These are phyloP conservation scores for Thermoascus crustaceus DNA, from an alignment of 2,329 filamentous ascomycete species.

Conservation along the genomic window DNA sequence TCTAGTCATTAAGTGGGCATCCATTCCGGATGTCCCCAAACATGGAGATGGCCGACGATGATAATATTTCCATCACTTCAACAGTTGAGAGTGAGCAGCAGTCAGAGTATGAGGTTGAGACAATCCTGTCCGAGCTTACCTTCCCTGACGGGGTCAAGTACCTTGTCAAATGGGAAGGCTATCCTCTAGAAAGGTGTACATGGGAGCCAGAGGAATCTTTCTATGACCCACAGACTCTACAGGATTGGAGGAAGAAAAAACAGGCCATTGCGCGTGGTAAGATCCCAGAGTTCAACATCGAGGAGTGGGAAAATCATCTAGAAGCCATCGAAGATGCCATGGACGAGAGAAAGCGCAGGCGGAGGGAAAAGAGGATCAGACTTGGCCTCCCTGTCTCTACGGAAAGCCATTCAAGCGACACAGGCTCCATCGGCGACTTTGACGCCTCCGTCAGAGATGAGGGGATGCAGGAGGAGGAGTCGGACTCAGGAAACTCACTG, in stretches of 20 bases:
- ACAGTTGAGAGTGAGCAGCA: conserved; percentile 38
- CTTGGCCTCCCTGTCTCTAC: conserved; percentile 10
- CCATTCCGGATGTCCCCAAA: not conserved
- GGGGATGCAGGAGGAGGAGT: too few relatives aligned
- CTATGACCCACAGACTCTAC: conserved; percentile 26
- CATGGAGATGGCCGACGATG: conserved; percentile 29
- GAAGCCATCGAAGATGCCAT: conserved; percentile 14
- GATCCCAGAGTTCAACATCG: conserved; percentile 24
- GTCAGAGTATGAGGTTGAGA: conserved; percentile 43
- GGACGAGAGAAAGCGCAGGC: conserved; percentile 18
- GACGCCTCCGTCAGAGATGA: too few relatives aligned
- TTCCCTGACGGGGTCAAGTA: conserved; percentile 36
- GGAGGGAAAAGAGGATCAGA: conserved; percentile 20
- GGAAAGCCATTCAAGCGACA: not conserved
- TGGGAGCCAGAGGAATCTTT: conserved; percentile 45
- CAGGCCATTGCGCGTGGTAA: conserved; percentile 22
- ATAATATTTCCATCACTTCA: conserved; percentile 51
- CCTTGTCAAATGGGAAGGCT: conserved; percentile 58
- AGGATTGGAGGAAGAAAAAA: conserved; percentile 33
- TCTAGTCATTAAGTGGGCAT: too few relatives aligned
- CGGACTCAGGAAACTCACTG: too few relatives aligned
- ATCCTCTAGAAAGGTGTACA: conserved; percentile 47
- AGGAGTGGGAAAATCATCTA: conserved; percentile 20
- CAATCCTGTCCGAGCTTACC: conserved; percentile 6
- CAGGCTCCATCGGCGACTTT: not conserved